Percentiles rank a stretch among this genome's conserved stretches.
Evolutionary conservation across 2,329 filamentous ascomycete genomes (phyloP).

Genomic region (Exophiala viscosa): DNA sequence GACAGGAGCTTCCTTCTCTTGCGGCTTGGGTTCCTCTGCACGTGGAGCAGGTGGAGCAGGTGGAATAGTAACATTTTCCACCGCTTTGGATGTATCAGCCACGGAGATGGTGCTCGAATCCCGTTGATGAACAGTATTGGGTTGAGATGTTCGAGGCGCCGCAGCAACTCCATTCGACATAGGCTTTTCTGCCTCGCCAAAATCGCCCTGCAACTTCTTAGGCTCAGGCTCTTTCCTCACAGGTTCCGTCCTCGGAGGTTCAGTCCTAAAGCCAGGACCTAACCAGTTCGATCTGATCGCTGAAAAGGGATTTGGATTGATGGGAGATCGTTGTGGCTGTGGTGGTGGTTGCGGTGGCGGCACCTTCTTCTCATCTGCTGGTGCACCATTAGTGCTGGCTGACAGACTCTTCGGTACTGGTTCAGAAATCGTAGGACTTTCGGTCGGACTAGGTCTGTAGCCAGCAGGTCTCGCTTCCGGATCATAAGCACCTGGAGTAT

Average conservation of each 20-base stretch:
- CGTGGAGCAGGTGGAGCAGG: background rate
- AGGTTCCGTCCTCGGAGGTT: background rate
- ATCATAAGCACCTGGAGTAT: slow-evolving; percentile 18
- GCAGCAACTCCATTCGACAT: background rate
- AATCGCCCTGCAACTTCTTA: slow-evolving; percentile 22
- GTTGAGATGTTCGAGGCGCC: background rate
- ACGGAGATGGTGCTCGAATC: background rate
- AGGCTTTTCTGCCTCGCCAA: background rate
- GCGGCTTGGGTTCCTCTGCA: background rate
- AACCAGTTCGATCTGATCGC: slow-evolving; percentile 8
- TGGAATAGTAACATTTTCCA: background rate
- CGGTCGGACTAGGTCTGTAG: slow-evolving; percentile 19
- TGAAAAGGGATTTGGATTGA: slow-evolving; percentile 3
- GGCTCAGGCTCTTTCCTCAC: slow-evolving; percentile 12
- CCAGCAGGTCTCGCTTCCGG: slow-evolving; percentile 21
- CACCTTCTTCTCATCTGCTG: slow-evolving; percentile 2
- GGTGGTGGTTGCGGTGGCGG: background rate
- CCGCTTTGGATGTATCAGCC: background rate
- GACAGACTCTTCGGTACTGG: slow-evolving; percentile 13
- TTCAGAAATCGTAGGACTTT: slow-evolving; percentile 16
- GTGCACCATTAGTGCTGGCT: slow-evolving; percentile 9
- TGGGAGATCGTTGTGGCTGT: too few species aligned
- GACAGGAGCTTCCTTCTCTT: background rate
- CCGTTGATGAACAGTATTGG: background rate
- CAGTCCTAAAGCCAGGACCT: background rate